Evolutionary conservation across 2,329 filamentous ascomycete genomes (phyloP).

Genomic region (Penicillium sp.): DNA sequence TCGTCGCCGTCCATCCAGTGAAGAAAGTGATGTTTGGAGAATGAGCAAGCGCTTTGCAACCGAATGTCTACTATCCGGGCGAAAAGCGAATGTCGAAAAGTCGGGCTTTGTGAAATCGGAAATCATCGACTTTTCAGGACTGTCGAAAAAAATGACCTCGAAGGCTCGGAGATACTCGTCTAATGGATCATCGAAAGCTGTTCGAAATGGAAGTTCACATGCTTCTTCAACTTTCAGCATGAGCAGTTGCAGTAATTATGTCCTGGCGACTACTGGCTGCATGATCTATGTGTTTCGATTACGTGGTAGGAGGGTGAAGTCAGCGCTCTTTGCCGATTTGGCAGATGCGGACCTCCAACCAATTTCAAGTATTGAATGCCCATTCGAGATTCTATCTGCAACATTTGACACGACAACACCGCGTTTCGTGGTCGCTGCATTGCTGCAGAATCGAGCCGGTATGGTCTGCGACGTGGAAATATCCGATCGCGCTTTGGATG

Average conservation of each 20-base stretch:
- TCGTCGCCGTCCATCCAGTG: slow-evolving; percentile 45
- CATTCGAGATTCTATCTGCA: slow-evolving; percentile 62
- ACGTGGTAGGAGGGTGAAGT: slow-evolving; percentile 24
- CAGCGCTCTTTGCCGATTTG: slow-evolving; percentile 34
- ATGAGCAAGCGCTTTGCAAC: slow-evolving; percentile 57
- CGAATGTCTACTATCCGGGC: slow-evolving; percentile 55
- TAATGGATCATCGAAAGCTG: neutral
- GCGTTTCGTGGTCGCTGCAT: slow-evolving; percentile 62
- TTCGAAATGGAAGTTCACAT: slow-evolving; percentile 21
- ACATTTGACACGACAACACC: slow-evolving; percentile 67
- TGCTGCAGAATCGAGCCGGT: slow-evolving; percentile 66
- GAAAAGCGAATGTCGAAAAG: slow-evolving; percentile 38
- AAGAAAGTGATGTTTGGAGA: slow-evolving; percentile 44
- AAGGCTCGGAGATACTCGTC: slow-evolving; percentile 16
- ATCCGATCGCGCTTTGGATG: neutral
- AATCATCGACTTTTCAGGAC: slow-evolving; percentile 36
- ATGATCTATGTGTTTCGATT: slow-evolving; percentile 64
- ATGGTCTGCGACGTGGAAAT: slow-evolving; percentile 63
- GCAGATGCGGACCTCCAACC: slow-evolving; percentile 48
- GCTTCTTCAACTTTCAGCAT: slow-evolving; percentile 54
- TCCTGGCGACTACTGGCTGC: slow-evolving; percentile 61
- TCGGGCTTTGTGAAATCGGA: slow-evolving; percentile 48
- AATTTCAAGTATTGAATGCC: slow-evolving; percentile 63
- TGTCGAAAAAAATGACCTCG: slow-evolving; percentile 28
- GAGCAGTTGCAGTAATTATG: slow-evolving; percentile 64